Conservation (phyloP, 495 filamentous ascomycete genomes). For the Aspergillus avenaceus region DNA sequence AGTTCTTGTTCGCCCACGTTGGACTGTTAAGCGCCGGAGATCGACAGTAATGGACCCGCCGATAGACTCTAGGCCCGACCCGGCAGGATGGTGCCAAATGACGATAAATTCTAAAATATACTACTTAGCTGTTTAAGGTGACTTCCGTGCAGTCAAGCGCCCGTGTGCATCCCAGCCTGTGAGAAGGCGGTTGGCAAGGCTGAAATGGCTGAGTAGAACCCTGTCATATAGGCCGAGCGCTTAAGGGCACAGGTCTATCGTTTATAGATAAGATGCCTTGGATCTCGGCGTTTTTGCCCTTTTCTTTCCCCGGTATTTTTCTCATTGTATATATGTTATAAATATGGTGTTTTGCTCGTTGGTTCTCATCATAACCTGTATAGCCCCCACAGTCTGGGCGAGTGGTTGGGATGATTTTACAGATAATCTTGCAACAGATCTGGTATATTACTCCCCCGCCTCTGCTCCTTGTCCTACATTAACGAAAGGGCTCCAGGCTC, state of each 20-base stretch:
- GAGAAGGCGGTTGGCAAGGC: conserved; percentile 5
- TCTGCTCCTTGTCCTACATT: background rate
- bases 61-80: no score
- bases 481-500: conserved; percentile 29
- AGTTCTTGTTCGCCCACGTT: background rate
- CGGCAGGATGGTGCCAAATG: no score
- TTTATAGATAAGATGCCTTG: background rate
- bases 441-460: conserved; percentile 21
- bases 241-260: background rate
- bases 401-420: conserved; percentile 47
- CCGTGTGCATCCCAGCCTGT: no score
- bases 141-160: no score
- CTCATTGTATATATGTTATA: background rate
- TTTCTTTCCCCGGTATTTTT: background rate
- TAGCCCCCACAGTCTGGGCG: conserved; percentile 17
- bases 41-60: no score
- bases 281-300: background rate
- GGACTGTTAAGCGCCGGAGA: background rate
- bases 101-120: no score
- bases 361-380: conserved; percentile 14
- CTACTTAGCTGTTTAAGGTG: background rate
- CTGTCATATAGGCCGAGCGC: background rate
- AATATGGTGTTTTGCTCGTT: conserved; percentile 9
- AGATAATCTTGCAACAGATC: conserved; percentile 49
- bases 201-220: background rate